Base-by-base conservation (phyloP, 2,329 filamentous ascomycete species). In the Pseudogymnoascus sp. region DNA sequence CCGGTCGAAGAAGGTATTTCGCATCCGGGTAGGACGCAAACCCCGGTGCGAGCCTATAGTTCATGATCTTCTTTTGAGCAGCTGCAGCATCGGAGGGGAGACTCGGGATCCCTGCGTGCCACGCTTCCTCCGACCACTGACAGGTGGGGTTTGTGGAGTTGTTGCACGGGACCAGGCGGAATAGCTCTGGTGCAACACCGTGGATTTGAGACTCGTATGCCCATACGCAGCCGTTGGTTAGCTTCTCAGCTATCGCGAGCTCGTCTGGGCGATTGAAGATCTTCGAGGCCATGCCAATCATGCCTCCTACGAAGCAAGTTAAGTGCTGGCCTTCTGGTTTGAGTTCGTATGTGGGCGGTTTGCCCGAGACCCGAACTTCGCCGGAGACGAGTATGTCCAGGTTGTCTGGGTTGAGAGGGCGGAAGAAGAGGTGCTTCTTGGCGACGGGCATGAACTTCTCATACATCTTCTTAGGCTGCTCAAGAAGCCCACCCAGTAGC, bases 201-300 rank as follows among this genome's bases (percentile, higher is more conserved):
- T 79, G 80, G 0, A 78, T 74, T 36, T 82, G 87, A 25, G 77
- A 76, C 66, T 83, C 80, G 71, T 90, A 89, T 8, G 86, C 85
- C 87, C 87, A 89, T 3, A 87, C 85, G 67, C 87, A 89, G 10
- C 86, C 87, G 63, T 88, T 84, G 0, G 86, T 81, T n/a, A 89
- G 81, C 70, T 82, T 83, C 71, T 81, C 81, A 21, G 81, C 87
- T 28, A 84, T 79, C 67, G 86, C 83, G n/a, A 89, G 75, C 69
- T 89, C 86, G 23, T 81, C 78, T 1, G 81, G 78, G 1, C 79
- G 75, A 7, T 79, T 78, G 66, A 89, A 88, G 42, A 89, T 81
- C 70, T 84, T 86, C 46, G 84, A 84, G 34, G 83, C 84, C 69
- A 89, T 77, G 7, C 81, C 87, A 64, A 88, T 84, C 87, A 89